Evolutionary conservation across 345 rosid genomes (phyloP).

Genomic region (Theobroma cacao): DNA sequence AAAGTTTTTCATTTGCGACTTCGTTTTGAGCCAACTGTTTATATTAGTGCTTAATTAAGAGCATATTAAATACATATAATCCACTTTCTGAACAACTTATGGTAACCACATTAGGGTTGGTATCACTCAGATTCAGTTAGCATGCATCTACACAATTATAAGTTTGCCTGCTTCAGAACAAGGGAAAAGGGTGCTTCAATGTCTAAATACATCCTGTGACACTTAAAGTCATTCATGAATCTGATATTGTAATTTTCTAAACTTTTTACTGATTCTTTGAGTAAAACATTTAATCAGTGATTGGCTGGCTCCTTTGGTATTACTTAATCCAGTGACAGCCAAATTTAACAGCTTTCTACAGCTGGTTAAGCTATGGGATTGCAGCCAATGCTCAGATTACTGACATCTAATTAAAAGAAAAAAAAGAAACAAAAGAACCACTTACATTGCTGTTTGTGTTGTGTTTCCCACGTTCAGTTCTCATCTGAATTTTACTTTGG

Average conservation of each 20-base stretch:
- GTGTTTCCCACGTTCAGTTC: conserved; percentile 1
- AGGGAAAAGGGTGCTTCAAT: no score
- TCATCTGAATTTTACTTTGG: background rate
- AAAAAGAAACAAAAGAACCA: background rate
- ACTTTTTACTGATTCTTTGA: background rate
- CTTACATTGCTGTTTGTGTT: background rate
- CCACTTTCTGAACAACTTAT: no score
- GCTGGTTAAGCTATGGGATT: conserved; percentile 24
- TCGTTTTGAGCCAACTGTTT: no score
- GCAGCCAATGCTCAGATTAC: conserved; percentile 11
- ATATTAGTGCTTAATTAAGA: no score
- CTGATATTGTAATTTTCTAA: background rate
- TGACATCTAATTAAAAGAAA: background rate
- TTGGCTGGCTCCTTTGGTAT: background rate
- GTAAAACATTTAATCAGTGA: background rate
- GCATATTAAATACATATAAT: no score
- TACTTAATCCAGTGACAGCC: conserved; percentile 1
- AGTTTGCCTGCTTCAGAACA: no score
- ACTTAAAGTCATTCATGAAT: conserved; percentile 2
- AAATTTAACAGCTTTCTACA: conserved; percentile 20
- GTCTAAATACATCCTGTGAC: conserved; percentile 1
- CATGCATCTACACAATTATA: no score
- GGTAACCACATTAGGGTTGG: no score
- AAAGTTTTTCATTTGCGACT: no score
- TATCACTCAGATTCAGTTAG: no score